Base-by-base conservation (phyloP, 2,329 filamentous ascomycete genomes). In the Aspergillus ibericus region DNA sequence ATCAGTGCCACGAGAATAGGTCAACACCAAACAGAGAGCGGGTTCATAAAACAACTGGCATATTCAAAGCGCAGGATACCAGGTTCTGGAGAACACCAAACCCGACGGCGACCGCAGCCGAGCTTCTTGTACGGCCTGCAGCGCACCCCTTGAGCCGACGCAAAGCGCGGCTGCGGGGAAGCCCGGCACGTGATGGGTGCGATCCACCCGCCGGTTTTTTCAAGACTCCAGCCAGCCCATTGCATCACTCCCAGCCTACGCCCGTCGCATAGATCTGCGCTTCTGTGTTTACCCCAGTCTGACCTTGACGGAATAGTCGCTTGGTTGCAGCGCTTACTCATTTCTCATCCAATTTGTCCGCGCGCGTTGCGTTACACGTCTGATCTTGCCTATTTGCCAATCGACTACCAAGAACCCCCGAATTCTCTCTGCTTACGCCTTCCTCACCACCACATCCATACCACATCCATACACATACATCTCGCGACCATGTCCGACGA, bases 161-260 rank as follows among this genome's bases (percentile, higher is more conserved):
- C 68, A 72, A 74, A 72, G 69, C 72, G 72, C 72, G 62, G 68
- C 68, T 72, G 70, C 70, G 72, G 70, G 70, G 72, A 70, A 73
- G 64, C 53, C 34, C 44, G 36, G n/a, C 65, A 69, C 65, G 66
- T 68, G 64, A 67, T 48, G 22, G 35, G 25, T 7, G 10, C 12
- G 53, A 56, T 57, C 53, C 25, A 53, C 36, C 51, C 25, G 50
- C 34, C 50, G 51, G 51, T 36, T 53, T 53, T 53, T 53, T 44
- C 22, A 13, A 42, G 38, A 42, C 20, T 42, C 38, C 38, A 42
- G 18, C 38, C 18, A 42, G 38, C 38, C 50, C 18, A 53, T 53
- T 53, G 36, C 36, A 53, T 53, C 36, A 44, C 32, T 8, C 5
- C 29, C 25, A 15, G 27, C 16, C 38, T 18, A 20, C 20, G 38